Percentiles rank a stretch among this genome's conserved stretches.
These are phyloP conservation scores for Lanmaoa rubissima DNA, from an alignment of 768 basidiomycete genomes.

Conservation along the genomic window DNA sequence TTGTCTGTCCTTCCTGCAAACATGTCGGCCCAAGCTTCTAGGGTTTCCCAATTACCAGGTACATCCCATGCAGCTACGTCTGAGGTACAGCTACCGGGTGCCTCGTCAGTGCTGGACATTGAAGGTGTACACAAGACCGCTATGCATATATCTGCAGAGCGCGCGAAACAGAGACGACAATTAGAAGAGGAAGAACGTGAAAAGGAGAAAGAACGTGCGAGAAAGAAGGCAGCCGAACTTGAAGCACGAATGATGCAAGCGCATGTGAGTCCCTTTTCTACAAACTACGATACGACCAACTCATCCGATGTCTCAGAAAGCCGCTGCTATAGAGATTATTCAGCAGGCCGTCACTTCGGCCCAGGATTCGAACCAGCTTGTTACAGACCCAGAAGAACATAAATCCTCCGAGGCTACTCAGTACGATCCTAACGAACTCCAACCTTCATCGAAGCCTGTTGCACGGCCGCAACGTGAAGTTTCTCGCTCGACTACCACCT, in stretches of 20 bases:
- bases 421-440: slow-evolving; percentile 27
- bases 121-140: slow-evolving; percentile 69
- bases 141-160: slow-evolving; percentile 84
- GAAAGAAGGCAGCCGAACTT: slow-evolving; percentile 73
- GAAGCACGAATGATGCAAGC: slow-evolving; percentile 59
- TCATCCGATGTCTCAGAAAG: slow-evolving; percentile 27
- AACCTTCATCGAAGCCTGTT: slow-evolving; percentile 35
- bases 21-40: slow-evolving; percentile 1
- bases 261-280: slow-evolving; percentile 17
- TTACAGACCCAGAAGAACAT: slow-evolving; percentile 4
- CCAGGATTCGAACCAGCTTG: slow-evolving; percentile 6
- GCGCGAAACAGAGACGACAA: slow-evolving; percentile 75
- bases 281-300: slow-evolving; percentile 5
- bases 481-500: slow-evolving; percentile 1
- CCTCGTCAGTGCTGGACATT: slow-evolving; percentile 41
- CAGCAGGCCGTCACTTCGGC: slow-evolving; percentile 43
- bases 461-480: slow-evolving; percentile 22
- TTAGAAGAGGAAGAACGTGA: slow-evolving; percentile 83
- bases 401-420: background rate
- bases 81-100: slow-evolving; percentile 29
- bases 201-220: slow-evolving; percentile 76
- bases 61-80: slow-evolving; percentile 42
- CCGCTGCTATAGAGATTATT: slow-evolving; percentile 43
- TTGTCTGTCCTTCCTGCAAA: slow-evolving; percentile 25
- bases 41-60: slow-evolving; percentile 43